Conservation (phyloP, 2,329 filamentous ascomycete species). For the Aureobasidium sp. region DNA sequence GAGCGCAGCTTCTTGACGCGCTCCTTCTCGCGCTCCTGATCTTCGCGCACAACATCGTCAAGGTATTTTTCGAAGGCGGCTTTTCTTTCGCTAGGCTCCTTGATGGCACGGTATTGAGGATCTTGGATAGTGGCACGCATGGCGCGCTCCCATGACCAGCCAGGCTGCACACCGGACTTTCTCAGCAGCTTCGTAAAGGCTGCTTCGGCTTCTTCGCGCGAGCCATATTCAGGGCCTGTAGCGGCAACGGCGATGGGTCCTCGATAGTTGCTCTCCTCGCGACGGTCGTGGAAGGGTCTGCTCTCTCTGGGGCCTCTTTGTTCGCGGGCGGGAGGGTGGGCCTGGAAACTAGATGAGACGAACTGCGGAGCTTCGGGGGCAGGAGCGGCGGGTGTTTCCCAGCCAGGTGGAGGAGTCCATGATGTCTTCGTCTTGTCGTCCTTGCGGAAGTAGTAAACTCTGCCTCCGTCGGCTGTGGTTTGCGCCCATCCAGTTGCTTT, state of each 20-base stretch:
- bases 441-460: constrained; percentile 89
- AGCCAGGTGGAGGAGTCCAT: constrained; percentile 71
- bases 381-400: constrained; percentile 14
- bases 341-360: constrained; percentile 32
- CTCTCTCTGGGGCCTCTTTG: constrained; percentile 24
- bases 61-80: constrained; percentile 93
- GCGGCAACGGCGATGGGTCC: constrained; percentile 28
- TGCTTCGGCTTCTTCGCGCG: constrained; percentile 79
- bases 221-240: constrained; percentile 62
- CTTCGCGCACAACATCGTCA: constrained; percentile 78
- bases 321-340: constrained; percentile 27
- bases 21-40: constrained; percentile 92
- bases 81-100: constrained; percentile 85
- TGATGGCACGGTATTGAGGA: constrained; percentile 84
- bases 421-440: constrained; percentile 78
- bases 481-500: constrained; percentile 63
- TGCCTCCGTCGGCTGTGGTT: constrained; percentile 76
- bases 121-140: constrained; percentile 83
- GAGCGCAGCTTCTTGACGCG: constrained; percentile 82
- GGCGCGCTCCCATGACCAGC: constrained; percentile 89
- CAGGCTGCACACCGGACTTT: constrained; percentile 75
- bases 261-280: constrained; percentile 27
- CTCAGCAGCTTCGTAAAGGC: constrained; percentile 88
- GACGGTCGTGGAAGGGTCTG: constrained; percentile 26
- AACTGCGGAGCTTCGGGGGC: constrained; percentile 17